Conservation (phyloP, 148 eudicot genomes). For the Beta vulgaris region DNA sequence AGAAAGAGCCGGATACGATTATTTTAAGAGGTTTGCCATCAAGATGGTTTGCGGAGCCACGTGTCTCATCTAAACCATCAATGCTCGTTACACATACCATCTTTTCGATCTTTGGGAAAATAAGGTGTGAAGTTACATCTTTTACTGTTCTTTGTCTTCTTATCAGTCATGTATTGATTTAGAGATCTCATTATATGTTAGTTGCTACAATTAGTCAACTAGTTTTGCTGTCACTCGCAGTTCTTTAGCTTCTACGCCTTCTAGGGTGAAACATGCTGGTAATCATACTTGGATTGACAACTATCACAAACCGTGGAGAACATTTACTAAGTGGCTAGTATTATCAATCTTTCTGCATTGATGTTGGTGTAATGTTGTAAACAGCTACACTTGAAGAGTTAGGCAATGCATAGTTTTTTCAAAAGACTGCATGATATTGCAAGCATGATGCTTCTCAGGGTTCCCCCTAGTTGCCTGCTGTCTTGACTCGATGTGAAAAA, state of each 20-base stretch:
- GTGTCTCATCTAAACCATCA: constrained; percentile 85
- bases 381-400: neutral
- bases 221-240: neutral
- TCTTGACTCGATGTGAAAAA: neutral
- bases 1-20: constrained; percentile 74
- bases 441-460: neutral
- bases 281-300: neutral
- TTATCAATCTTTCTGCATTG: neutral
- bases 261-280: neutral
- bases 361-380: neutral
- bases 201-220: neutral
- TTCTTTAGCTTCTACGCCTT: neutral
- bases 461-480: neutral
- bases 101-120: constrained; percentile 76
- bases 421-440: neutral
- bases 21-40: constrained; percentile 82
- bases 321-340: too few relatives aligned
- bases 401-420: neutral
- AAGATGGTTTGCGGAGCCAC: constrained; percentile 91
- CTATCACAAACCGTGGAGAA: neutral
- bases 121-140: constrained; percentile 40
- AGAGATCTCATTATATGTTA: neutral
- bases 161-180: neutral
- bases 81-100: constrained; percentile 90
- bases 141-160: neutral